Percentiles rank a stretch among this genome's conserved stretches.
Evolutionary conservation across 1,284 basidiomycete genomes (phyloP).

Genomic region (Moesziomyces sp.): DNA sequence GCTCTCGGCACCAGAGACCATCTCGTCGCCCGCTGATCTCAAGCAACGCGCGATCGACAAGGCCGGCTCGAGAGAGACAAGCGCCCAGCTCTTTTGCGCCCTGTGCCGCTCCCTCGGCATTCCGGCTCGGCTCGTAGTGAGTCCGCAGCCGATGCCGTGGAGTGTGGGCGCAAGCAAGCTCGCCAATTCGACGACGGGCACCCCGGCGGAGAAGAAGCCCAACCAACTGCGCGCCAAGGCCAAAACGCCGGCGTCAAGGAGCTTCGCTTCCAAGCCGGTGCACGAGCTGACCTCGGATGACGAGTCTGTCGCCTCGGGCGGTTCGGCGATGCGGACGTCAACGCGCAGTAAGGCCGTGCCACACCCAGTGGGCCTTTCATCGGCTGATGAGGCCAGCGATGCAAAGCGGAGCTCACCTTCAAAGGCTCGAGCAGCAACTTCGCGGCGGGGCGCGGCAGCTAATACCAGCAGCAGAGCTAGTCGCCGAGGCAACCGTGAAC

Average conservation of each 20-base stretch:
- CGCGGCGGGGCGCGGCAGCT: constrained; percentile 14
- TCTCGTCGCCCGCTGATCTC: constrained; percentile 82
- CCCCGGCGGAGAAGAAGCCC: constrained; percentile 61
- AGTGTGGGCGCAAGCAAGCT: constrained; percentile 68
- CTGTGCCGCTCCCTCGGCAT: constrained; percentile 87
- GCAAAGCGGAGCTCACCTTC: background rate
- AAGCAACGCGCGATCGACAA: constrained; percentile 87
- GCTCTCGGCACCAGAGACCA: constrained; percentile 74
- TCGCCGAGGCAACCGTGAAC: constrained; percentile 12
- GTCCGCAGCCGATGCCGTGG: constrained; percentile 91
- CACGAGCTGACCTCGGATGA: constrained; percentile 56
- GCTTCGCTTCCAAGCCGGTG: constrained; percentile 39
- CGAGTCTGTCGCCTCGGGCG: constrained; percentile 17
- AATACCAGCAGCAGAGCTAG: constrained; percentile 7
- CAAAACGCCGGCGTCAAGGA: constrained; percentile 12
- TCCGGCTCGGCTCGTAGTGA: constrained; percentile 87
- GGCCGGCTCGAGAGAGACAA: constrained; percentile 84
- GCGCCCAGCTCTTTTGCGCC: constrained; percentile 90
- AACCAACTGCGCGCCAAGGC: constrained; percentile 23
- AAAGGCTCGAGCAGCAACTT: background rate
- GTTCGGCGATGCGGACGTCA: constrained; percentile 16
- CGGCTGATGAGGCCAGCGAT: constrained; percentile 18
- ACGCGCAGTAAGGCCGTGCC: constrained; percentile 8
- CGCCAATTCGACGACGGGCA: constrained; percentile 51
- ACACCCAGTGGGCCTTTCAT: constrained; percentile 19